Evolutionary conservation across 2,329 filamentous ascomycete genomes (phyloP), one percentile per base, ranked within the genome.

Genomic region (Cryphonectria parasitica): DNA sequence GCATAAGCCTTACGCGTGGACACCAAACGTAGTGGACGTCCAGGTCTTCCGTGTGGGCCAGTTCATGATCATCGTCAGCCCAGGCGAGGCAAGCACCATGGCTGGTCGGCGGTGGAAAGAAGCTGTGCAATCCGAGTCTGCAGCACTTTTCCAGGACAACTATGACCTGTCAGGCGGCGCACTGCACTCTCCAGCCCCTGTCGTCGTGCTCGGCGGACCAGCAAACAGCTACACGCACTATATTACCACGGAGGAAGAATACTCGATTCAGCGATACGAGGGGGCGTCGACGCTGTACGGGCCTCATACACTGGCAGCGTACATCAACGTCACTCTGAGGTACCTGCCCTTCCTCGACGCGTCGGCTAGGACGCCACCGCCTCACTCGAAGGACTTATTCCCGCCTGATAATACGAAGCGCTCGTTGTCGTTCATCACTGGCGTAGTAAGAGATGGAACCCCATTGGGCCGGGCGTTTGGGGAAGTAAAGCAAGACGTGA

Each of bases 71-170:
- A 90, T 98, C 73, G 89, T 97, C 39, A 92, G 91, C 43, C 92
- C 95, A 0, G 94, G 94, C 41, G 95, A 98, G 80, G 94, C 92
- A 0, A 96, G 92, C 0, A 98, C 95, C 5, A 98, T 98, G 95
- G 89, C 93, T 1, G 95, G 95, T 0, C 88, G 95, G 31, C 89
- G 95, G 36, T 98, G 95, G 95, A 92, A 91, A 77, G 85, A 88
- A 43, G 90, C 92, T 0, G 85, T 97, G 22, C 80, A 83, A 1
- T 81, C 84, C 25, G 84, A 85, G n/a, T 86, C 88, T 10, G 80
- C 83, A 1, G 71, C 74, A 0, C 74, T 82, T 0, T 84, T 87
- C 13, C 76, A 85, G 1, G 79, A 86, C 6, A 81, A 84, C 0
- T 81, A 87, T 66, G 74, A 76, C 3, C 77, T 84, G 5, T 66